Conservation (phyloP, 441 rosid species). For the Pelargonium cotyledonis region DNA sequence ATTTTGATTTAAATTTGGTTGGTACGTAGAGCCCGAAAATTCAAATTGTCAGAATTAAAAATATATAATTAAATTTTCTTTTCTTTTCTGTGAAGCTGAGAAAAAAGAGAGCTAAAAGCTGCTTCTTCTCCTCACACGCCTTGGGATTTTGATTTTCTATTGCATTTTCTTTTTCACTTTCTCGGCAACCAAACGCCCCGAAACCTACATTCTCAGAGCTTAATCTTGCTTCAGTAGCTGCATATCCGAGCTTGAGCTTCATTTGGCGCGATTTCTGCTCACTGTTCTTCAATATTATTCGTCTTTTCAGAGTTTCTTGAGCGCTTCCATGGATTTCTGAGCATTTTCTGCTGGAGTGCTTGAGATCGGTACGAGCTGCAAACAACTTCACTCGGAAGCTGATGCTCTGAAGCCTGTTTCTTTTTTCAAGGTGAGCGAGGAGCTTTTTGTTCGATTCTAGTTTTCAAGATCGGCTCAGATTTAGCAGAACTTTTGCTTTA, state of each 20-base stretch:
- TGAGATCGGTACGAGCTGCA: not conserved
- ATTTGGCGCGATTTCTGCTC: not conserved
- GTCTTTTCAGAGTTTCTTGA: not conserved
- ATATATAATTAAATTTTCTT: slow-evolving; percentile 3
- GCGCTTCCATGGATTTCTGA: slow-evolving; percentile 1
- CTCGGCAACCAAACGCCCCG: slow-evolving; percentile 30
- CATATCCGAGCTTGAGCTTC: not conserved
- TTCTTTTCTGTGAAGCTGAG: slow-evolving; percentile 30
- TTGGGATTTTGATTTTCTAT: slow-evolving; percentile 26
- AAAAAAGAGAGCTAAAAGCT: slow-evolving; percentile 25
- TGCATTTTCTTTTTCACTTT: slow-evolving; percentile 21
- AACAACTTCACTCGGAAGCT: not conserved
- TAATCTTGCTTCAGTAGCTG: not conserved
- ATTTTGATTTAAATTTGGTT: slow-evolving; percentile 25
- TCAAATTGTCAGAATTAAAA: slow-evolving; percentile 1
- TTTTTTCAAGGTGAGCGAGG: slow-evolving; percentile 1
- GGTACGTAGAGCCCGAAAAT: slow-evolving; percentile 34
- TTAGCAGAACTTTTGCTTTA: slow-evolving; percentile 16
- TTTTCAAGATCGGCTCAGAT: slow-evolving; percentile 16
- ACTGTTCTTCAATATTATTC: not conserved
- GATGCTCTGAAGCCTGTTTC: slow-evolving; percentile 4
- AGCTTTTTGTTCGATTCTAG: not conserved
- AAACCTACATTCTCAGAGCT: not conserved
- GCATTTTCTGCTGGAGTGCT: not conserved
- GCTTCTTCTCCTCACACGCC: slow-evolving; percentile 38